These are phyloP conservation scores for Eucalyptus regnans DNA, from an alignment of 345 rosid species.

Conservation along the genomic window DNA sequence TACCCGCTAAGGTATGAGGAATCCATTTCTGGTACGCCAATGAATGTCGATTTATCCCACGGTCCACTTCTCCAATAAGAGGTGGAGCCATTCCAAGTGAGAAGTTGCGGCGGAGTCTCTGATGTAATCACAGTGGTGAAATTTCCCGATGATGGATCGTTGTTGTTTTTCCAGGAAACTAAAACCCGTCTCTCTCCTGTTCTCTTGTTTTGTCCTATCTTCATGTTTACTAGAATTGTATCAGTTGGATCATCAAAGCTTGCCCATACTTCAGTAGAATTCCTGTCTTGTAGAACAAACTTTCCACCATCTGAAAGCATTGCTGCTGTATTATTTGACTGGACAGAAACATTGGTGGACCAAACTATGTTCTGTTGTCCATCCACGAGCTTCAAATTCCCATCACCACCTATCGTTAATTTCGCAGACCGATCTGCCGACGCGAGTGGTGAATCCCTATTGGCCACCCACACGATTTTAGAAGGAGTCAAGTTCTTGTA, in stretches of 20 bases:
- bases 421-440: too few species aligned
- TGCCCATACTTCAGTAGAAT: conserved; percentile 8
- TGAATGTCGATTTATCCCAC: not conserved
- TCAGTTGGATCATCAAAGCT: conserved; percentile 32
- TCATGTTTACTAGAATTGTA: conserved; percentile 19
- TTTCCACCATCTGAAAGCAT: conserved; percentile 22
- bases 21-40: not conserved
- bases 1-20: not conserved
- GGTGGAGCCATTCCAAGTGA: not conserved
- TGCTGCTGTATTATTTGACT: not conserved
- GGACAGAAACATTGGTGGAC: conserved; percentile 4
- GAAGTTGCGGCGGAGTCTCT: conserved; percentile 8
- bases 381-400: conserved; percentile 7
- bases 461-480: too few species aligned
- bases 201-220: conserved; percentile 6
- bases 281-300: not conserved
- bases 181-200: not conserved
- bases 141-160: conserved; percentile 19
- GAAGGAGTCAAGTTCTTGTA: too few species aligned
- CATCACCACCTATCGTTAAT: too few species aligned
- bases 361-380: not conserved
- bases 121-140: not conserved
- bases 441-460: too few species aligned
- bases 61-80: not conserved
- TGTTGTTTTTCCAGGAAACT: conserved; percentile 10